Base-by-base conservation (phyloP, 2,329 filamentous ascomycete species). In the Hirsutella minnesotensis region DNA sequence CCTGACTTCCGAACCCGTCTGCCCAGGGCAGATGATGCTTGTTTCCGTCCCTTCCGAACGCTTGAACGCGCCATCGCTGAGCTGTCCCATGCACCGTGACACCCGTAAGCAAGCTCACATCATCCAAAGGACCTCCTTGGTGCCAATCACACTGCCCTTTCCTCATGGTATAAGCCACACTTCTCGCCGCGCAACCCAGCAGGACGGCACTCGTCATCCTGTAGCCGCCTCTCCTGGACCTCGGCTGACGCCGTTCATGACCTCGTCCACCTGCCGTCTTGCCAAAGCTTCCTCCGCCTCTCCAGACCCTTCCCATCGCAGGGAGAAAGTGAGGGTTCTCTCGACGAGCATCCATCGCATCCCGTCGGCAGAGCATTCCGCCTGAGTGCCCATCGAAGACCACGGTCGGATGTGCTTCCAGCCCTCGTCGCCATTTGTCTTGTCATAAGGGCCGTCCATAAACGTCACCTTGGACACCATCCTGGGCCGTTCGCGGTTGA, bases 291-390 rank as follows among this genome's bases (percentile, higher is more conserved):
- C 53, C 38, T 48, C 47, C n/a, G 52, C 51, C 16, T 55, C 58
- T 16, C 47, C 54, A 38, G 53, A 53, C n/a, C 53, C 56, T 16
- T 64, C 61, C 51, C 59, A 59, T 13, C 56, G 53, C 31, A 64
- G 47, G 5, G 60, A 60, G 43, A 64, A 63, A 1, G 62, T 64
- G 24, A 64, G 46, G 33, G 57, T 62, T 15, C 62, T 54, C 46
- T 65, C 62, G 9, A 64, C 60, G 19, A 62, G 49, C 24, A 61
- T 56, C 62, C 62, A 65, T 43, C 62, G 54, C 58, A 63, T 59
- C 37, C 55, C 50, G 42, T 63, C 58, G 44, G 56, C 55, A 22
- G 50, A 53, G 1, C 51, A 15, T 9, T 18, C 33, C 15, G 15
- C 33, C 15, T 35, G 13, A 3, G 33, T 18, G 33, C 51, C 50